Evolutionary conservation across 768 basidiomycete genomes (phyloP).

Genomic region (Boletus reticulatus): DNA sequence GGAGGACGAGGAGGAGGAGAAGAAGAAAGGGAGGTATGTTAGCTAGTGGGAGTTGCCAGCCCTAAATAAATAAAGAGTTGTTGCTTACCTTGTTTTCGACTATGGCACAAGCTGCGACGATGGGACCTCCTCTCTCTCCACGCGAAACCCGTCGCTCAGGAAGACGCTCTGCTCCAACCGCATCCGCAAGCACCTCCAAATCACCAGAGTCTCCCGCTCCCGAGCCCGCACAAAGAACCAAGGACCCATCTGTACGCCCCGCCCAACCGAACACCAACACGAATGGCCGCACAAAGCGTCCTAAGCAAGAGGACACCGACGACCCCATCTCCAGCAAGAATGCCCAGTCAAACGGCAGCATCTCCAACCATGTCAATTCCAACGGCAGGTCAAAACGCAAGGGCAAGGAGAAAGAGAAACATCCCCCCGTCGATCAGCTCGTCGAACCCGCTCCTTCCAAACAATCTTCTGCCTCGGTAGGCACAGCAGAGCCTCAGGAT

Average conservation of each 20-base stretch:
- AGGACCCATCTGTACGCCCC: constrained; percentile 38
- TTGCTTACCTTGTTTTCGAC: constrained; percentile 9
- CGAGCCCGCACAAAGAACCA: constrained; percentile 44
- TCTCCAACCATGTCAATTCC: constrained; percentile 29
- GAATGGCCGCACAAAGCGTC: constrained; percentile 52
- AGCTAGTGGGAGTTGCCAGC: constrained; percentile 28
- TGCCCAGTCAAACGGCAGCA: constrained; percentile 30
- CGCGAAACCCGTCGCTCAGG: constrained; percentile 78
- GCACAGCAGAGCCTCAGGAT: constrained; percentile 40
- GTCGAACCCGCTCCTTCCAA: constrained; percentile 28
- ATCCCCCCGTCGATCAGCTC: constrained; percentile 29
- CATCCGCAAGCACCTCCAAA: constrained; percentile 66
- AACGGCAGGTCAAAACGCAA: constrained; percentile 59
- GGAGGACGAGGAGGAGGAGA: constrained; percentile 1
- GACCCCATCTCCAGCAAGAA: constrained; percentile 51
- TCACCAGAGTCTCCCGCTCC: constrained; percentile 69
- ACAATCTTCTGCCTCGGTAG: constrained; percentile 27
- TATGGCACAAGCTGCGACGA: constrained; percentile 66
- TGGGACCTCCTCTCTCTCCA: constrained; percentile 78
- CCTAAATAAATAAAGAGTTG: constrained; percentile 33
- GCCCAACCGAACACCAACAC: constrained; percentile 37
- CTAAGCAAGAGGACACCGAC: constrained; percentile 74
- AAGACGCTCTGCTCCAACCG: constrained; percentile 65
- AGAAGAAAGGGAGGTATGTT: constrained; percentile 5
- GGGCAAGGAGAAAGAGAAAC: constrained; percentile 62